A percentile compares a stretch with the other conserved stretches of the same genome.
phyloP scores from a whole-genome alignment of 2,329 filamentous ascomycete species.

The Chrysosporium keratinophilum region DNA sequence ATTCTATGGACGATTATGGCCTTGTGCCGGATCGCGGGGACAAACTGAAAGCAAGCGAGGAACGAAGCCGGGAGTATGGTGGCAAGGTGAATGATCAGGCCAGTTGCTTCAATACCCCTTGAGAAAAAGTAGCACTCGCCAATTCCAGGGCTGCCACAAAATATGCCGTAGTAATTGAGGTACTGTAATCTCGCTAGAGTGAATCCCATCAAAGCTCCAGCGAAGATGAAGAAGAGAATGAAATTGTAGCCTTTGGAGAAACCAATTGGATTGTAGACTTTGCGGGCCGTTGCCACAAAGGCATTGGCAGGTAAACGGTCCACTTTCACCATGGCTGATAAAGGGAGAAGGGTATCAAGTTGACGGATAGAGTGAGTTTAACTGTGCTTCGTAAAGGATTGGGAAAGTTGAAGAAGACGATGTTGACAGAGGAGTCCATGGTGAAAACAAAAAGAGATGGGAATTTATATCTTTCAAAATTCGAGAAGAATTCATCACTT shows the following conservation, averaged over 20 bases:
- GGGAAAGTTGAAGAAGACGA: background rate
- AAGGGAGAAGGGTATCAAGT: background rate
- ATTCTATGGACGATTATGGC: constrained; percentile 48
- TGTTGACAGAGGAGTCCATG: background rate
- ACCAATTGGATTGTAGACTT: constrained; percentile 7
- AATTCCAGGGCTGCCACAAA: constrained; percentile 25
- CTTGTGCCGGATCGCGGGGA: constrained; percentile 38
- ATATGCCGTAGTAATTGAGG: constrained; percentile 36
- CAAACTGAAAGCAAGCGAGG: constrained; percentile 35
- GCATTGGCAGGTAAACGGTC: constrained; percentile 6
- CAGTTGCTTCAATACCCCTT: constrained; percentile 28
- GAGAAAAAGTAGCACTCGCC: constrained; percentile 30
- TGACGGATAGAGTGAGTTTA: background rate
- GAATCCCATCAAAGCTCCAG: constrained; percentile 41
- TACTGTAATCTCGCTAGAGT: constrained; percentile 41
- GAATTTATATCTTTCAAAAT: constrained; percentile 5
- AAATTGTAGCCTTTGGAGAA: constrained; percentile 13
- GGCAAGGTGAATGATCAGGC: constrained; percentile 37
- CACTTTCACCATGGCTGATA: constrained; percentile 5
- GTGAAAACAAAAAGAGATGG: background rate
- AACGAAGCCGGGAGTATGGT: constrained; percentile 24
- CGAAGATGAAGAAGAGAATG: constrained; percentile 32
- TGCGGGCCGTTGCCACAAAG: constrained; percentile 1
- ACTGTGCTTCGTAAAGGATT: background rate
- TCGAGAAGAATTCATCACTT: background rate